phyloP scores from a whole-genome alignment of 768 basidiomycete species.

The Amanita molliuscula region DNA sequence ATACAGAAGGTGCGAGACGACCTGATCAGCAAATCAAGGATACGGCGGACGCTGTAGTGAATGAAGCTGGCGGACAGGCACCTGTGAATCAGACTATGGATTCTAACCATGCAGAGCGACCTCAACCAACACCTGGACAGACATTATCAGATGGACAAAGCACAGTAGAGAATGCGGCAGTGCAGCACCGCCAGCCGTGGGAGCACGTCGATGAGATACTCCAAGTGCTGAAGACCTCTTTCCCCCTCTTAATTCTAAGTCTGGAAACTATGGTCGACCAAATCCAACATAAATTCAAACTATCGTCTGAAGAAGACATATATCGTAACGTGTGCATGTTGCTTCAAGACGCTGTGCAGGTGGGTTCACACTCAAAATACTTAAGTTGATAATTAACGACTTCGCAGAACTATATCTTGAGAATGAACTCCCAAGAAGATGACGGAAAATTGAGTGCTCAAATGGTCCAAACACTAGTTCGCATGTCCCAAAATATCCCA shows the following conservation, averaged over 20 bases:
- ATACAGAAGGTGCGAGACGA: slow-evolving; percentile 20
- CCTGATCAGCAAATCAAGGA: slow-evolving; percentile 18
- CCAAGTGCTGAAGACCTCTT: slow-evolving; percentile 89
- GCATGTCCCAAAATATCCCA: slow-evolving; percentile 52
- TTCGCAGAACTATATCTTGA: slow-evolving; percentile 52
- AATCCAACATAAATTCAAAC: slow-evolving; percentile 82
- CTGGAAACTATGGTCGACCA: slow-evolving; percentile 98
- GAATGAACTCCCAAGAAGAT: slow-evolving; percentile 58
- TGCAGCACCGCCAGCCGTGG: slow-evolving; percentile 56
- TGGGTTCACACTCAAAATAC: slow-evolving; percentile 20
- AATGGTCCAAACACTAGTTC: slow-evolving; percentile 44
- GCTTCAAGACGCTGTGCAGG: slow-evolving; percentile 79
- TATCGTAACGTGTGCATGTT: slow-evolving; percentile 86
- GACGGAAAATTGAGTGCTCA: slow-evolving; percentile 50
- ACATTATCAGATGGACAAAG: slow-evolving; percentile 12
- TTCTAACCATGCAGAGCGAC: slow-evolving; percentile 6
- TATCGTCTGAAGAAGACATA: slow-evolving; percentile 83
- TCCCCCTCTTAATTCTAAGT: slow-evolving; percentile 88
- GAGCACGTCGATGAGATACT: slow-evolving; percentile 92
- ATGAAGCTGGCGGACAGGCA: slow-evolving; percentile 9
- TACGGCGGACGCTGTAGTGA: slow-evolving; percentile 12
- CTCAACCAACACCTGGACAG: slow-evolving; percentile 9
- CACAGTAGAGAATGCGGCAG: slow-evolving; percentile 12
- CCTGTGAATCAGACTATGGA: slow-evolving; percentile 8
- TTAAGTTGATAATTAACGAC: not conserved